Conservation (phyloP, 169 alveolate species). For the Plasmodium blacklocki region DNA sequence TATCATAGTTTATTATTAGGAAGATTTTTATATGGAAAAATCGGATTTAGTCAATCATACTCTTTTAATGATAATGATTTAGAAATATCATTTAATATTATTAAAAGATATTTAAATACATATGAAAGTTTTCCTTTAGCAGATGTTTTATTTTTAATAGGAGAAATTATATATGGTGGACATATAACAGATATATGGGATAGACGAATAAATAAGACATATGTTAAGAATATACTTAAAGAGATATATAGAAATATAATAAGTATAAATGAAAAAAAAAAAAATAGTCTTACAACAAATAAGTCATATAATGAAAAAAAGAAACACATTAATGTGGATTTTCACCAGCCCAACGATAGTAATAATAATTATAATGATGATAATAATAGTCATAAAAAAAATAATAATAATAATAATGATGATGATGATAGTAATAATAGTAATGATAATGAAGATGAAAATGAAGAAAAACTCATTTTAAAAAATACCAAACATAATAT, state of each 20-base stretch:
- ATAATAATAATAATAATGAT: neutral
- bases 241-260: constrained; percentile 60
- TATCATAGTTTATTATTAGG: constrained; percentile 97
- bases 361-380: neutral
- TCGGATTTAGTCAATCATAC: constrained; percentile 96
- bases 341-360: neutral
- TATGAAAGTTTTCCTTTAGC: constrained; percentile 95
- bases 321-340: too few species aligned
- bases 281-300: constrained; percentile 1
- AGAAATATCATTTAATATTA: constrained; percentile 95
- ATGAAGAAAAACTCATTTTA: constrained; percentile 91
- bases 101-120: constrained; percentile 91
- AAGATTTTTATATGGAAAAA: constrained; percentile 96
- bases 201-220: constrained; percentile 95
- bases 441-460: constrained; percentile 22
- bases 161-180: constrained; percentile 99
- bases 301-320: neutral
- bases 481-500: constrained; percentile 90
- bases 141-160: constrained; percentile 95
- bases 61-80: constrained; percentile 98
- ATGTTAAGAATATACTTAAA: constrained; percentile 75
- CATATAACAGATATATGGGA: constrained; percentile 98
- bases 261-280: constrained; percentile 19
- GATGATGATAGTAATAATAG: neutral
- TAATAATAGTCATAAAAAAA: neutral